Percentiles rank a stretch among this genome's conserved stretches.
Conservation (phyloP, 805 yeast genomes). For the Ogataea wickerhamii region DNA sequence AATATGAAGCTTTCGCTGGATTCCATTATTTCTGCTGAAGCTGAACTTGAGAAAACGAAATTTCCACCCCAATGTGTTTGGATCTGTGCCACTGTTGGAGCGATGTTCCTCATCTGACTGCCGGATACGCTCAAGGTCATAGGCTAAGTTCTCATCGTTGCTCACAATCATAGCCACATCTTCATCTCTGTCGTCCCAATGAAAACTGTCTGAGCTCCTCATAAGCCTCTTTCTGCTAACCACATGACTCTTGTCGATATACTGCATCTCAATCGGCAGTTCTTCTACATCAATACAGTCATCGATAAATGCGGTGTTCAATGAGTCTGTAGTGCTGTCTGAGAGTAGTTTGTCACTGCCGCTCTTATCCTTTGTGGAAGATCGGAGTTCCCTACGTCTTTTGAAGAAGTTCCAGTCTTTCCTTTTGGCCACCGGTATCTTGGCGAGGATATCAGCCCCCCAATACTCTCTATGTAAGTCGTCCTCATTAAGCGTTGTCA, state of each 20-base stretch:
- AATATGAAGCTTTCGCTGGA: conserved; percentile 58
- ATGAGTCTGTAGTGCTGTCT: conserved; percentile 3
- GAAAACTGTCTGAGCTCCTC: neutral
- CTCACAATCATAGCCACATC: conserved; percentile 29
- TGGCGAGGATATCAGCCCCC: conserved; percentile 4
- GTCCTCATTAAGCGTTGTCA: conserved; percentile 20
- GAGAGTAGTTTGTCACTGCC: neutral
- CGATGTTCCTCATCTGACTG: conserved; percentile 4
- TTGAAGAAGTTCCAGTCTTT: conserved; percentile 5
- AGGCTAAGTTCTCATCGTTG: conserved; percentile 30
- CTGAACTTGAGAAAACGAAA: conserved; percentile 10
- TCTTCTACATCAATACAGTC: conserved; percentile 27
- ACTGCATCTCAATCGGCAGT: conserved; percentile 29
- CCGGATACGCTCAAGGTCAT: conserved; percentile 23
- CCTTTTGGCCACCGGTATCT: neutral
- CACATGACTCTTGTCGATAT: conserved; percentile 2
- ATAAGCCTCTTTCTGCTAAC: neutral
- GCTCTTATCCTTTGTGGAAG: neutral
- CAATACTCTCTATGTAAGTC: conserved; percentile 21
- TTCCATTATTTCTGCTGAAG: conserved; percentile 24
- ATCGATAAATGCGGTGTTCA: conserved; percentile 27
- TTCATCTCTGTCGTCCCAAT: conserved; percentile 1
- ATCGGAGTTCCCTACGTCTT: neutral
- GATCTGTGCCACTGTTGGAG: neutral
- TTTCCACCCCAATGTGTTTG: conserved; percentile 1